A percentile compares a stretch with the other conserved stretches of the same genome.
Conservation (phyloP, 225 moss, liverwort and hornwort species). For the Asterella californica region DNA sequence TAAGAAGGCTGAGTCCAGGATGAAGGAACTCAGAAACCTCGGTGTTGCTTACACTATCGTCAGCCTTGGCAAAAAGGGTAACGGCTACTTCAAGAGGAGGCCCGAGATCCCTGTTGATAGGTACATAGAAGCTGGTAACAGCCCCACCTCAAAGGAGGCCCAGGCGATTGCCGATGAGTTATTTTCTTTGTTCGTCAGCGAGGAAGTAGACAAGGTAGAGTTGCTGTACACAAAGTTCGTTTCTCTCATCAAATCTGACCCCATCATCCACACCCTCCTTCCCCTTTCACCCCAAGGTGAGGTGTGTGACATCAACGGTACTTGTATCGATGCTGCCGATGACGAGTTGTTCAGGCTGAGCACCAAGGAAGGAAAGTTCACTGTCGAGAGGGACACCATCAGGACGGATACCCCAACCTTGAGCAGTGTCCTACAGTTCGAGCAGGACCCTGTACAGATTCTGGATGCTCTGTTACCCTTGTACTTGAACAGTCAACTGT, state of each 20-base stretch:
- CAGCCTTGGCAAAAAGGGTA: conserved; percentile 79
- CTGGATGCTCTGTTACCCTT: conserved; percentile 72
- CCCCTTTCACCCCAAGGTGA: conserved; percentile 76
- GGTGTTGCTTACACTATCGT: conserved; percentile 60
- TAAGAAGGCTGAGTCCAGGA: conserved; percentile 71
- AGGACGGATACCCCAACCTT: conserved; percentile 58
- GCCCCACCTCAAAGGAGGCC: conserved; percentile 73
- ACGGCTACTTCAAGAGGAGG: conserved; percentile 62
- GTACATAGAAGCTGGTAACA: conserved; percentile 55
- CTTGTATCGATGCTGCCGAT: conserved; percentile 73
- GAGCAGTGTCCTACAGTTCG: conserved; percentile 78
- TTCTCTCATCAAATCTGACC: conserved; percentile 84
- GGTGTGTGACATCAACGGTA: conserved; percentile 70
- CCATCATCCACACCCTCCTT: conserved; percentile 73
- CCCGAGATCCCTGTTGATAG: conserved; percentile 64
- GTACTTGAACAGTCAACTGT: conserved; percentile 70
- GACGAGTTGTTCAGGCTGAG: conserved; percentile 78
- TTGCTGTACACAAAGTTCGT: conserved; percentile 92
- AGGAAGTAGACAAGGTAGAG: conserved; percentile 99
- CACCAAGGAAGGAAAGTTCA: conserved; percentile 72
- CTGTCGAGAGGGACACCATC: conserved; percentile 63
- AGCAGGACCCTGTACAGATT: conserved; percentile 92
- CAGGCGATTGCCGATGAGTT: conserved; percentile 76
- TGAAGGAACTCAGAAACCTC: conserved; percentile 52
- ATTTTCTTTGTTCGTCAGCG: conserved; percentile 66